These are phyloP conservation scores for Hypoxylon sp. DNA, from an alignment of 2,329 filamentous ascomycete genomes.

Conservation along the genomic window DNA sequence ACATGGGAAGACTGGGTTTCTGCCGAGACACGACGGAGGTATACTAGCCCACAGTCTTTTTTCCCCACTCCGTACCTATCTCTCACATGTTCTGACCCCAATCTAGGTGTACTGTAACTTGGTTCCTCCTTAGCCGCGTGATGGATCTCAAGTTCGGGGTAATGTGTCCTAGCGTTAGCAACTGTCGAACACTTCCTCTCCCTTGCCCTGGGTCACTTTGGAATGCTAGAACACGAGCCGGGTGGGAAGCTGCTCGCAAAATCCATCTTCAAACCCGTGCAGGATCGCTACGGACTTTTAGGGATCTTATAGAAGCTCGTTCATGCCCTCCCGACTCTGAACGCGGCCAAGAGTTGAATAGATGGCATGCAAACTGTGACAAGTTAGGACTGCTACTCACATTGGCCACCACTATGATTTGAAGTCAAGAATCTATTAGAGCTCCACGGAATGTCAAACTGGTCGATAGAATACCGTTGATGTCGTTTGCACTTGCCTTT, in stretches of 20 bases:
- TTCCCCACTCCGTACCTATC: background rate
- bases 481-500: background rate
- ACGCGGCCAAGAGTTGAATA: conserved; percentile 32
- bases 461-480: background rate
- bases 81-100: conserved; percentile 9
- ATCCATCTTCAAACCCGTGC: conserved; percentile 16
- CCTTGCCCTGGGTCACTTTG: conserved; percentile 45
- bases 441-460: background rate
- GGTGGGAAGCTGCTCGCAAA: conserved; percentile 44
- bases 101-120: conserved; percentile 45
- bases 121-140: conserved; percentile 49
- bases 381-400: conserved; percentile 46
- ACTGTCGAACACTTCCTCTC: conserved; percentile 46
- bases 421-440: background rate
- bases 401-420: conserved; percentile 42
- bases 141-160: conserved; percentile 44
- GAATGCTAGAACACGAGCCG: conserved; percentile 41
- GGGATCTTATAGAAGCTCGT: conserved; percentile 47
- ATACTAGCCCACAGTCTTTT: conserved; percentile 3
- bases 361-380: conserved; percentile 48
- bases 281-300: conserved; percentile 39
- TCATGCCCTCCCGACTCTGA: conserved; percentile 32
- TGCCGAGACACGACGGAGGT: conserved; percentile 49
- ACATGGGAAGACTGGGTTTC: conserved; percentile 50
- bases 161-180: conserved; percentile 41